phyloP scores from a whole-genome alignment of 345 rosid genomes.

The Raphanus sativus region DNA sequence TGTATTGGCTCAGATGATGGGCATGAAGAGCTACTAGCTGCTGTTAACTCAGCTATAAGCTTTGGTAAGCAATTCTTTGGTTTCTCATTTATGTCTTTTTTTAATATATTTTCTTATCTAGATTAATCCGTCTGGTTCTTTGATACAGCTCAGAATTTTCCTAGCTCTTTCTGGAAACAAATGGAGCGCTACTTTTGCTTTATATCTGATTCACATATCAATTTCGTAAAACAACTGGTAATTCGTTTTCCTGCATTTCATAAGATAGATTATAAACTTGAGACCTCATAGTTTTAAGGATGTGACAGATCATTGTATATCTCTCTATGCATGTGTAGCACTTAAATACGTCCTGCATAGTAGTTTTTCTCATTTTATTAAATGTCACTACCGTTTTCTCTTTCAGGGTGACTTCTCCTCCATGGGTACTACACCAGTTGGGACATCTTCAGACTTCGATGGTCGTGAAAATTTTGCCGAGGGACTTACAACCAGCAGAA shows the following conservation, averaged over 20 bases:
- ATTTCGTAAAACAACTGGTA: conserved; percentile 73
- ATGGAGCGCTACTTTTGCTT: conserved; percentile 79
- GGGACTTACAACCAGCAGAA: conserved; percentile 35
- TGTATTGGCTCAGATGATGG: conserved; percentile 83
- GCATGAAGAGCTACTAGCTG: conserved; percentile 84
- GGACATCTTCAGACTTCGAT: conserved; percentile 22
- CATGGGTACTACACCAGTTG: not conserved
- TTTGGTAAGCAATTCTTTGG: conserved; percentile 46
- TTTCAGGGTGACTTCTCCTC: not conserved
- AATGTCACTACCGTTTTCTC: not conserved
- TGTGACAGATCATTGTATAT: not conserved
- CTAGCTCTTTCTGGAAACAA: conserved; percentile 71
- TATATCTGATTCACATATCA: conserved; percentile 68
- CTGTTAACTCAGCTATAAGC: conserved; percentile 70
- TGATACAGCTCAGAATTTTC: conserved; percentile 56
- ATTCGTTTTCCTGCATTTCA: conserved; percentile 5
- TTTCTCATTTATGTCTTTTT: conserved; percentile 6
- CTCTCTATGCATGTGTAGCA: not conserved
- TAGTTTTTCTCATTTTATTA: not conserved
- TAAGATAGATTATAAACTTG: not conserved
- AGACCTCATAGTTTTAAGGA: not conserved
- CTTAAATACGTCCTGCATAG: no score
- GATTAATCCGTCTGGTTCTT: conserved; percentile 38
- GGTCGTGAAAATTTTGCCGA: conserved; percentile 41
- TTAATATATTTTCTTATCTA: conserved; percentile 3